These are phyloP conservation scores for Dichomitus squalens DNA, from an alignment of 1,284 basidiomycete genomes.

Conservation along the genomic window DNA sequence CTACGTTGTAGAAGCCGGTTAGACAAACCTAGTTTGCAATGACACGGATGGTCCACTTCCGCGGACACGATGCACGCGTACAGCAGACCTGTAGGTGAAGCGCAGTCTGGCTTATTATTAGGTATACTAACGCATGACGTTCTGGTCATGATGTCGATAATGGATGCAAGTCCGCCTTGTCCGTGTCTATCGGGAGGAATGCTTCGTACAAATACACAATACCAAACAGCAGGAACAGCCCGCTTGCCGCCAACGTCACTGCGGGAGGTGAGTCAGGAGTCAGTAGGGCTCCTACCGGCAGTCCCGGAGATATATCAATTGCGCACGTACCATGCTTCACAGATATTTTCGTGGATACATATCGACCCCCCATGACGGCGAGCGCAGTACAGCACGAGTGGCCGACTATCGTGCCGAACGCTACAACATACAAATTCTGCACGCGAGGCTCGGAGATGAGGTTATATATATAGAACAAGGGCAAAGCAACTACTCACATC, in stretches of 20 bases:
- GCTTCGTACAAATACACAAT: conserved; percentile 77
- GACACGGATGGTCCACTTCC: too few species aligned
- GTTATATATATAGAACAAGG: conserved; percentile 2
- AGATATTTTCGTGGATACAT: conserved; percentile 91
- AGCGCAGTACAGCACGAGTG: conserved; percentile 88
- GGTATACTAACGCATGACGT: conserved; percentile 13
- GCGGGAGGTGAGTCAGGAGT: conserved; percentile 5
- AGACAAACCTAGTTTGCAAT: too few species aligned
- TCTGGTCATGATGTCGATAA: conserved; percentile 18
- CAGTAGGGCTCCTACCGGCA: conserved; percentile 3
- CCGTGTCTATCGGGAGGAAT: conserved; percentile 41
- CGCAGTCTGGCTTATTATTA: background rate
- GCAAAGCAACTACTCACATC: conserved; percentile 68
- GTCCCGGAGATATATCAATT: background rate
- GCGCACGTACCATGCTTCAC: conserved; percentile 83
- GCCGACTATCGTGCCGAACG: conserved; percentile 88
- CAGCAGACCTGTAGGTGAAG: background rate
- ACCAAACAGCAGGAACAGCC: conserved; percentile 85
- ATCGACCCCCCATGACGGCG: conserved; percentile 90
- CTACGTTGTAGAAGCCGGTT: too few species aligned
- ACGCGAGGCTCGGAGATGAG: conserved; percentile 6
- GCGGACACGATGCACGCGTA: conserved; percentile 7
- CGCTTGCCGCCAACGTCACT: conserved; percentile 87
- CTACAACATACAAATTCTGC: conserved; percentile 80
- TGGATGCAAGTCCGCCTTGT: conserved; percentile 33